Base-by-base conservation (phyloP, 352 stramenopile species). In the Phytopythium sindhum region DNA sequence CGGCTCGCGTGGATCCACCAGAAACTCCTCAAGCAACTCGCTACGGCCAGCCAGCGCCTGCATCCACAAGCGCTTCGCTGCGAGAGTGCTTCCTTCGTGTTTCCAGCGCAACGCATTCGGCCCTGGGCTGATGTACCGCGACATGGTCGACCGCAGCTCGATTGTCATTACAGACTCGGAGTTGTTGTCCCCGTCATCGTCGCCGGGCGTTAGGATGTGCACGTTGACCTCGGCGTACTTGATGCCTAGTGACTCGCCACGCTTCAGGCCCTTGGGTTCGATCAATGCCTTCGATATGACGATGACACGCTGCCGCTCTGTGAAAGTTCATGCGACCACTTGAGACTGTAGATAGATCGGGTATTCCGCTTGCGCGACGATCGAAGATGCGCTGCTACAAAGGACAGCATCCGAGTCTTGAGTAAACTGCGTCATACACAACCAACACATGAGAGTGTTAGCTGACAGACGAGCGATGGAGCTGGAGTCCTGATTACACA, bases 251-350 rank as follows among this genome's bases (percentile, higher is more conserved):
- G n/a, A n/a, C 12, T 60, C 33, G 33, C 53, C 53, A 3, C 35
- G 35, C 14, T 47, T 2, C 7, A 48, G 53, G 8, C 24, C 53
- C 33, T 60, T 60, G 14, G 53, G 53, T n/a, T 48, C 35, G 7
- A 60, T 29, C 15, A 60, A 45, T 5, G 53, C 53, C 33, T 45
- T 60, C 8, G 53, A 60, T 21, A 60, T 60, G 53, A 48, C 35
- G 12, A 60, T 24, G 53, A 42, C 37, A 8, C 35, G 35, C n/a
- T 28, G 28, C 37, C 35, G 29, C 53, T 60, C 53, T 12, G 37
- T 29, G n/a, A 60, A 60, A 23, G 23, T 23, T n/a, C 53, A n/a
- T 31, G 33, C 35, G n/a, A 29, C 35, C 9, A n/a, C 29, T 48
- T 60, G 53, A n/a, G 53, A 48, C 17, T 60, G 53, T 26, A 60